Base-by-base conservation (phyloP, 371 early-diverging fungal species). In the Quaeritorhiza haematococci region DNA sequence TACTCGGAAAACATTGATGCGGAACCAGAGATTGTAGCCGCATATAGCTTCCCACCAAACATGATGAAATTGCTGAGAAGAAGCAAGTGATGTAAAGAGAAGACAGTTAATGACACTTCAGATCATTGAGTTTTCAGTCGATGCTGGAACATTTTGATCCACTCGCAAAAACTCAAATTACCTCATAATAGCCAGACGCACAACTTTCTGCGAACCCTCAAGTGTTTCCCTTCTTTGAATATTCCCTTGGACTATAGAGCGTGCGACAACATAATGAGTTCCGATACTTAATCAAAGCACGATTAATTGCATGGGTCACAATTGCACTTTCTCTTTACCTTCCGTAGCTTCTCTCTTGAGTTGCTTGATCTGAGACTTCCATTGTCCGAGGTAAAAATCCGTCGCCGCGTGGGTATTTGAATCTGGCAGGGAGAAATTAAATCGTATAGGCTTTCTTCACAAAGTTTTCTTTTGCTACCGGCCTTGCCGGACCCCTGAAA, bases 1-100 rank as follows among this genome's bases (percentile, higher is more conserved):
- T 33, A 67, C 68, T 73, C 75, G 21, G 75, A 68, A 54, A 71
- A 74, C 75, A 75, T 75, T 17, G 73, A 70, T 24, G 76, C 68
- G 10, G 73, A 73, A 15, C 71, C 73, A 4, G 73, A 67, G 24
- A 49, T 33, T 2, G 61, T 54, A n/a, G 76, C 76, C n/a, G 64
- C 71, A 46, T 62, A 69, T 30, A 68, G 27, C 54, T 75, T 75
- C 19, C 61, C 72, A 27, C 45, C 21, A 43, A 71, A 67, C 63
- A 75, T 57, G 29, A 47, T 48, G 19, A 61, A 33, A 47, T 73
- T 75, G 59, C 62, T 71, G 51, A 3, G 7, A 24, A 38, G 17
- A 2, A 17, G 6, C 15, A n/a, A 8, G 55, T 6, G n/a, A 26
- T 13, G 5, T 13, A 29, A 13, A 6, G 15, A 30, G 3, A 3